Conservation (phyloP, 31 red algal genomes). For the Odonthalia washingtoniensis region DNA sequence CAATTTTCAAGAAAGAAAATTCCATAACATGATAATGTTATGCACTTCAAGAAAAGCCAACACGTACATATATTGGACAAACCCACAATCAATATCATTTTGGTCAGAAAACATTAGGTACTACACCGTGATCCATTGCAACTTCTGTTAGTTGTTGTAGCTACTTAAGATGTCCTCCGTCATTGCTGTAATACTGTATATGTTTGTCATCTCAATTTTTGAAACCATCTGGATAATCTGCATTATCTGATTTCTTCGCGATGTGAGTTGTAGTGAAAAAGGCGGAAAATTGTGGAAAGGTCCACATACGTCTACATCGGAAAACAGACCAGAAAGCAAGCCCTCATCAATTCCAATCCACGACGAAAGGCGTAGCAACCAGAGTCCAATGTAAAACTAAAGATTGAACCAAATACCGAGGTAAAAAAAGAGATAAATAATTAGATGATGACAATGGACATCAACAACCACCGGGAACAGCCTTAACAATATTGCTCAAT, state of each 20-base stretch:
- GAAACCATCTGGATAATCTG: too few species aligned
- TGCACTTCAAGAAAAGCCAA: slow-evolving; percentile 17
- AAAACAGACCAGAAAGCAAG: slow-evolving; percentile 88
- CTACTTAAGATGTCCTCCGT: too few species aligned
- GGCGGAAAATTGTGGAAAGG: slow-evolving; percentile 75
- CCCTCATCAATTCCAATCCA: slow-evolving; percentile 86
- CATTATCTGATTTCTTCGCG: too few species aligned
- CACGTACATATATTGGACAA: slow-evolving; percentile 45
- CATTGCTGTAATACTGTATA: too few species aligned
- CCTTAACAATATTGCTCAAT: slow-evolving; percentile 87
- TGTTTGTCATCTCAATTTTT: too few species aligned
- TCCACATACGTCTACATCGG: slow-evolving; percentile 91
- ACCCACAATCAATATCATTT: slow-evolving; percentile 73
- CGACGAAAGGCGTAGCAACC: slow-evolving; percentile 79
- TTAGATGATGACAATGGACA: slow-evolving; percentile 65
- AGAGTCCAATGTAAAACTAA: slow-evolving; percentile 77
- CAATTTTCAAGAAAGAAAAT: too few species aligned
- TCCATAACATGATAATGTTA: slow-evolving; percentile 63
- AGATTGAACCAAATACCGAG: slow-evolving; percentile 63
- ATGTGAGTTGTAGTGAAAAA: slow-evolving; percentile 54
- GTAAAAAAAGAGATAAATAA: slow-evolving; percentile 79
- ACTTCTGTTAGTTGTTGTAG: too few species aligned
- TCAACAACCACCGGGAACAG: slow-evolving; percentile 66
- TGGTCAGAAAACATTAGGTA: slow-evolving; percentile 56
- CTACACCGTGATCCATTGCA: slow-evolving; percentile 79